A percentile compares a stretch with the other conserved stretches of the same genome.
Conservation (phyloP, 208 protist genomes). For the Leishmania braziliensis region DNA sequence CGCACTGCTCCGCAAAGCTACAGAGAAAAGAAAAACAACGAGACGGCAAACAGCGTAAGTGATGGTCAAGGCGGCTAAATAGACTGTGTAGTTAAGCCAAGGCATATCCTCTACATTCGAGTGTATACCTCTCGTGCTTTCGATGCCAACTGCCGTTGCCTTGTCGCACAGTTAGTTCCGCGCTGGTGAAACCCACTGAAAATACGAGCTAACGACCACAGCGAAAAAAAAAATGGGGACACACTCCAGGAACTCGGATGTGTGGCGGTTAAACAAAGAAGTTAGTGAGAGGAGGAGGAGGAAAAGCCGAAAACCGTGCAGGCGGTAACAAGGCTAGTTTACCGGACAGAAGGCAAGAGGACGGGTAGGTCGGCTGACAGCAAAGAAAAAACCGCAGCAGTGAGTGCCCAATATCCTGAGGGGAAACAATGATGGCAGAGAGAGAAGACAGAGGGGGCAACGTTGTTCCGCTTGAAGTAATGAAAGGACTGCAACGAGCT, state of each 20-base stretch:
- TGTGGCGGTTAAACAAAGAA: too few relatives aligned
- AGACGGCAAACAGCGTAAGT: background rate
- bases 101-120: background rate
- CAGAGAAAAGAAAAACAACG: background rate
- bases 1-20: background rate
- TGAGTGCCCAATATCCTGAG: too few relatives aligned
- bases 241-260: too few relatives aligned
- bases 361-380: background rate
- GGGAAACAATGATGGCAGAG: background rate
- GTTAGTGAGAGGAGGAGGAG: too few relatives aligned
- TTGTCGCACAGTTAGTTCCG: background rate
- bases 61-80: background rate
- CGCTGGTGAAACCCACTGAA: background rate
- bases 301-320: too few relatives aligned
- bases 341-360: background rate
- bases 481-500: background rate
- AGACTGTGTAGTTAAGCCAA: background rate
- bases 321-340: too few relatives aligned
- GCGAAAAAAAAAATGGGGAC: background rate
- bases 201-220: background rate
- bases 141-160: background rate
- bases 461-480: background rate
- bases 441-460: background rate
- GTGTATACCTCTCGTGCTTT: background rate
- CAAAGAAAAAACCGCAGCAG: background rate